Base-by-base conservation (phyloP, 2,329 filamentous ascomycete species). In the Aspergillus niger region DNA sequence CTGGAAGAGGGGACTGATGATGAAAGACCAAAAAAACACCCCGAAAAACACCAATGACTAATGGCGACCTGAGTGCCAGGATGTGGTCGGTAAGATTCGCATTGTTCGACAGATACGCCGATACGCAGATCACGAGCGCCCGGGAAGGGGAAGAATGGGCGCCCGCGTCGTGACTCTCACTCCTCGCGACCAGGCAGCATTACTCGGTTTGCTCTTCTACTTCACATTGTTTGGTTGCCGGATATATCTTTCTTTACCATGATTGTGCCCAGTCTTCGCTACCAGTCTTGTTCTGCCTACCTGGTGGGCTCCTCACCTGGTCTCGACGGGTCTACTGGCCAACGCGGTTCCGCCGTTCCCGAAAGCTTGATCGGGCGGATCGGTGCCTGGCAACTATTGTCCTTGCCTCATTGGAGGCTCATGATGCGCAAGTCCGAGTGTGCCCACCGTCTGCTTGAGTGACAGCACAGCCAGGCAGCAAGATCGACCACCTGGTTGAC, bases 311-410 rank as follows among this genome's bases (percentile, higher is more conserved):
- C 32, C 11, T 36, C 32, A 6, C 11, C 11, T 24, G 17, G 39
- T 43, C n/a, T 44, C 41, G 41, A 44, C 41, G 15, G 26, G 22
- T 32, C 38, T 15, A 43, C 22, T 44, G 28, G 30, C 36, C 53
- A 43, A 30, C 53, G 28, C 39, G 41, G 26, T 44, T 55, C 53
- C 53, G 53, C 53, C 53, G 38, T 17, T 55, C 39, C 53, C 53
- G 53, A 55, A 55, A 55, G 53, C 53, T 55, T 55, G 53, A 55
- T 28, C 17, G 30, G 22, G 26, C 39, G 26, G 32, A 50, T 50
- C 47, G 47, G 47, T 50, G 47, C 47, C 47, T 50, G 47, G 47
- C 47, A 26, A 30, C 47, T 28, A n/a, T n/a, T 2, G 11, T 5
- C 26, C 47, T 30, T 17, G n/a, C 47, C n/a, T 50, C 47, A 50